Base-by-base conservation (phyloP, 495 filamentous ascomycete genomes). In the Podospora didyma region DNA sequence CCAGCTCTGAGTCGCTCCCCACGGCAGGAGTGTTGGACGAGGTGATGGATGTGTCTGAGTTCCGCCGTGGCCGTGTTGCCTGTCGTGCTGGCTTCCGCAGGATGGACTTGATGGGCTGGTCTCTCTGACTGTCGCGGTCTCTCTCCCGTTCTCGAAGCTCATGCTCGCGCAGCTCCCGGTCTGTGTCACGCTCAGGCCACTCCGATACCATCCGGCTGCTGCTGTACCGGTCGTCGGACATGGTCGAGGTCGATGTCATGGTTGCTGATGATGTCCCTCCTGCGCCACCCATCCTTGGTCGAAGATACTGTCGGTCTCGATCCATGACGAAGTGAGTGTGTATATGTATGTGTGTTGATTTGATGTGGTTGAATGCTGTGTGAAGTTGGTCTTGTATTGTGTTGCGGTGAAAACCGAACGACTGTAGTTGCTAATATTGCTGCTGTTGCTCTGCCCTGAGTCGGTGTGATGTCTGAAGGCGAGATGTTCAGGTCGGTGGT, bases 1-100 rank as follows among this genome's bases (percentile, higher is more conserved):
- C 48, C 49, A 59, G 46, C 44, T 68, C 67, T 11, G 65, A 63
- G 50, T 66, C 65, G 37, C 60, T 66, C 20, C 62, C 65, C 9
- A 61, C 54, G 10, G 54, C 59, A 24, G 65, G 65, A 10, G 65
- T 34, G 56, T 66, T 70, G 35, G 67, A 70, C 19, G 67, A 68
- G 21, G 67, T 67, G 61, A 70, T 51, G 16, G 67, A 70, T 0
- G 62, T 66, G 59, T 70, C 67, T 16, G 67, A 70, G 59, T 68
- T 68, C 4, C 67, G 60, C 39, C 67, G 61, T 28, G 61, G 61
- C 21, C 67, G 53, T 46, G 64, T 47, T 44, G 61, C 35, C 17
- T 56, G 58, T 35, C 62, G 58, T 4, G 26, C 51, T 2, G 60
- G 47, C 59, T 60, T 66, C 37, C 65, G 57, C 28, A 66, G 51